Base-by-base conservation (phyloP, 345 rosid species). In the Citrus medica region DNA sequence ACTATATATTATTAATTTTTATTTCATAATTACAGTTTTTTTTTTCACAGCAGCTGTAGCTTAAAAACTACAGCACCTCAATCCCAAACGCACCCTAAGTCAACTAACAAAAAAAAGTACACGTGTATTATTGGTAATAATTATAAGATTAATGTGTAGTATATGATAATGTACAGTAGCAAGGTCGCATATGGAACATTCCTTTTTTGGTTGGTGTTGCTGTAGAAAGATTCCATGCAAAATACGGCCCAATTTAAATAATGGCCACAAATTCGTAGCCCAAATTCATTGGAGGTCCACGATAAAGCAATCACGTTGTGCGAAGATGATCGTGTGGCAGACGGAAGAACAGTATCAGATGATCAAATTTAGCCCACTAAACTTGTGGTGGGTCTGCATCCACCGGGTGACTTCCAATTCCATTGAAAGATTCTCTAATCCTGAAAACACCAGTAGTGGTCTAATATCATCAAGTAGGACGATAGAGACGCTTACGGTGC, bases 341-440 rank as follows among this genome's bases (percentile, higher is more conserved):
- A 61, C 25, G 38, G 53, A 27, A 61, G 33, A 9, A 19, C 13
- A 7, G 22, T 6, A 12, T 68, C 68, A 8, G 46, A 68, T 25
- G 19, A 27, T 63, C 9, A 1, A 59, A 21, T 4, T 53, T 56
- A 69, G 16, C 19, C 65, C 28, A 7, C 24, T 62, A 71, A 37
- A 73, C 25, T 37, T 74, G 76, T 14, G 78, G 80, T 58, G 75
- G 71, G 66, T 12, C 25, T 70, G 28, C 53, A 69, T 16, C 24
- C 32, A 28, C 14, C 25, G 38, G 21, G 27, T 67, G 69, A 80
- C 64, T 12, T 3, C 51, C 51, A 46, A 13, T 70, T 66, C 42
- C 61, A 59, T 42, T 12, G 21, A 24, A 70, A 76, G 81, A 86
- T 80, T 84, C 82, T 59, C 85, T 84, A 82, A 12, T 46, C 16